A percentile compares a stretch with the other conserved stretches of the same genome.
phyloP scores from a whole-genome alignment of 2,329 filamentous ascomycete species.

The Microsporum audouinii region DNA sequence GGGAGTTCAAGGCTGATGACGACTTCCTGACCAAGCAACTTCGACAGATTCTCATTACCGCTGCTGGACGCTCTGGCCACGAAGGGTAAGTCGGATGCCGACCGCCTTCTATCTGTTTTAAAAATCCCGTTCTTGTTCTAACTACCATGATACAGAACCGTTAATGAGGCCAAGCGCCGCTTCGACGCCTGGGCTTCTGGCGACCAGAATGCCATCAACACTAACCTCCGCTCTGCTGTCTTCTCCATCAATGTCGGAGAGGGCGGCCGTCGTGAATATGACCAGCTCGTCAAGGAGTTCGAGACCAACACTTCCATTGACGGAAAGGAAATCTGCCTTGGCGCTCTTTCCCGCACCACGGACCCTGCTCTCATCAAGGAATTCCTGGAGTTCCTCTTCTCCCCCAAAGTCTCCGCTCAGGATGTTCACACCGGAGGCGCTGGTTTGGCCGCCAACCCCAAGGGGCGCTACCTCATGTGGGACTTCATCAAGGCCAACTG shows the following conservation, averaged over 20 bases:
- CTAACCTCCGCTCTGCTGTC: conserved; percentile 67
- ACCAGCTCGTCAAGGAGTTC: conserved; percentile 76
- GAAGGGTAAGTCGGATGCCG: conserved; percentile 45
- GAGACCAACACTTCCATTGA: conserved; percentile 72
- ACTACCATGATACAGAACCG: conserved; percentile 39
- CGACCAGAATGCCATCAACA: conserved; percentile 56
- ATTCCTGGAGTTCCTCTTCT: conserved; percentile 64
- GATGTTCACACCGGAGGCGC: conserved; percentile 77
- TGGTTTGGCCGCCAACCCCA: conserved; percentile 60
- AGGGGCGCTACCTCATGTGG: conserved; percentile 68
- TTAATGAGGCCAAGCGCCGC: conserved; percentile 61
- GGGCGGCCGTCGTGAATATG: conserved; percentile 56
- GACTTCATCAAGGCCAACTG: conserved; percentile 76
- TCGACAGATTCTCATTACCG: conserved; percentile 65
- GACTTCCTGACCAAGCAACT: conserved; percentile 73
- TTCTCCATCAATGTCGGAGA: conserved; percentile 70
- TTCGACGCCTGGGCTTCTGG: conserved; percentile 69
- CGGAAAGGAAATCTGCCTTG: conserved; percentile 75
- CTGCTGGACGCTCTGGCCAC: conserved; percentile 66
- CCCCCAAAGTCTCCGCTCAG: conserved; percentile 69
- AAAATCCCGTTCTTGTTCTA: background rate
- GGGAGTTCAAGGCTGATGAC: conserved; percentile 68
- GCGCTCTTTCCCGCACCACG: conserved; percentile 62
- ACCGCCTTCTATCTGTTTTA: background rate
- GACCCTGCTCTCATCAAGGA: conserved; percentile 56